Evolutionary conservation across 2,329 filamentous ascomycete genomes (phyloP).

Genomic region (Aureobasidium sp.): DNA sequence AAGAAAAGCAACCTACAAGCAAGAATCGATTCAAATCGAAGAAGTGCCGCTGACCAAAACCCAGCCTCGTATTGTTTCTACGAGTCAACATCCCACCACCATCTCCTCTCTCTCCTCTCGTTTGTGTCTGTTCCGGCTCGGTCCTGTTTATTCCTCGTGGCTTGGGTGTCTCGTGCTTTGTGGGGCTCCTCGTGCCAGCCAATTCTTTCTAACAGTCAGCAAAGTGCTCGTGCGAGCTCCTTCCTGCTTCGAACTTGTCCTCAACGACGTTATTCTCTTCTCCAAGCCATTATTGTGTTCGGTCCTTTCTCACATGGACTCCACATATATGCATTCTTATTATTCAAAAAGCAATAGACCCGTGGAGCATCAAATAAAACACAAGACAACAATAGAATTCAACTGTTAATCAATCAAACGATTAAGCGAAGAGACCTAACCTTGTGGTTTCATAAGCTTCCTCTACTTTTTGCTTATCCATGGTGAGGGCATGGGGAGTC

Average conservation of each 20-base stretch:
- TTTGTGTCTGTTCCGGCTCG: conserved; percentile 9
- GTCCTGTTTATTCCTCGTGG: conserved; percentile 7
- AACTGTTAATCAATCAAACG: background rate
- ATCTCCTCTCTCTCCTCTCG: background rate
- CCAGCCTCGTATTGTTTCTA: background rate
- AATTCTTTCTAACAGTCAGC: background rate
- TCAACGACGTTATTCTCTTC: background rate
- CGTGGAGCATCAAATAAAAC: conserved; percentile 10
- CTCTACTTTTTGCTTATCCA: conserved; percentile 1
- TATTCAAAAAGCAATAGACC: conserved; percentile 1
- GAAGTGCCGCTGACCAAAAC: background rate
- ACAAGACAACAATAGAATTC: background rate
- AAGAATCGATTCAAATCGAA: background rate
- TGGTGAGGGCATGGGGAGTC: background rate
- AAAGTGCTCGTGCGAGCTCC: conserved; percentile 5
- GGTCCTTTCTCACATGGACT: background rate
- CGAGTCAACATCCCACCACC: conserved; percentile 7
- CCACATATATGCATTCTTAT: background rate
- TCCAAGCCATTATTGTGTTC: background rate
- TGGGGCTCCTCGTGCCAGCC: conserved; percentile 1
- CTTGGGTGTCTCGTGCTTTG: conserved; percentile 4
- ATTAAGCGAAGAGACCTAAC: background rate
- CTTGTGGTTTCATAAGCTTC: background rate
- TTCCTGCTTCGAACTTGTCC: background rate
- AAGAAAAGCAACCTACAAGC: background rate